Base-by-base conservation (phyloP, 2,329 filamentous ascomycete species). In the Cercospora brassicicola region DNA sequence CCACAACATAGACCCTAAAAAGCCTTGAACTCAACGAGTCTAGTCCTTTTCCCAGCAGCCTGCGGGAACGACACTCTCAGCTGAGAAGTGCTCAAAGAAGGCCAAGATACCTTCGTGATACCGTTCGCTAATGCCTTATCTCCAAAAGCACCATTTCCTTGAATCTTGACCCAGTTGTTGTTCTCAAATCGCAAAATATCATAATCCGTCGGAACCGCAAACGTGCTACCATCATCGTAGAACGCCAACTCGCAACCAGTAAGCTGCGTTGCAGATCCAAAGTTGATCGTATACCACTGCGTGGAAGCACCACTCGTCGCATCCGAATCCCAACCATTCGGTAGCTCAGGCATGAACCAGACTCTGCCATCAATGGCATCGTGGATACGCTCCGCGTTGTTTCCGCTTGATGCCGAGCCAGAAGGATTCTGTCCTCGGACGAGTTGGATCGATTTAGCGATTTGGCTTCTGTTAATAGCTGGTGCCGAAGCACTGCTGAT, bases 21-120 rank as follows among this genome's bases (percentile, higher is more conserved):
- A 0, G 80, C 73, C 71, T 81, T 81, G 53, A 80, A 79, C 67
- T 81, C 80, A 1, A 78, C 78, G 13, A 81, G 61, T 39, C 80
- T 73, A 4, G 78, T 79, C 64, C 74, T 78, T 63, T 71, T 73
- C 0, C 75, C 78, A 18, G 69, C 68, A 57, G 75, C 69, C 8
- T 79, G 79, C 20, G 70, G 76, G 33, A 81, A 81, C 0, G 74
- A 66, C 4, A 81, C 65, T 55, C 78, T 76, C 6, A 79, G 70
- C 60, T 75, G 72, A 8, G 67, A 69, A 0, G 74, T 76, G 45
- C 68, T 75, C 11, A 74, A 67, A 6, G 65, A 67, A 13, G 66
- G 72, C 77, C 79, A 81, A 13, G 68, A 67, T 0, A 75, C 77
- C 26, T 75, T 73, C 0, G 79, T 81, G 18, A 82, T 76, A 0